phyloP scores from a whole-genome alignment of 1,139 yeast genomes.

The Geotrichum klebahnii region DNA sequence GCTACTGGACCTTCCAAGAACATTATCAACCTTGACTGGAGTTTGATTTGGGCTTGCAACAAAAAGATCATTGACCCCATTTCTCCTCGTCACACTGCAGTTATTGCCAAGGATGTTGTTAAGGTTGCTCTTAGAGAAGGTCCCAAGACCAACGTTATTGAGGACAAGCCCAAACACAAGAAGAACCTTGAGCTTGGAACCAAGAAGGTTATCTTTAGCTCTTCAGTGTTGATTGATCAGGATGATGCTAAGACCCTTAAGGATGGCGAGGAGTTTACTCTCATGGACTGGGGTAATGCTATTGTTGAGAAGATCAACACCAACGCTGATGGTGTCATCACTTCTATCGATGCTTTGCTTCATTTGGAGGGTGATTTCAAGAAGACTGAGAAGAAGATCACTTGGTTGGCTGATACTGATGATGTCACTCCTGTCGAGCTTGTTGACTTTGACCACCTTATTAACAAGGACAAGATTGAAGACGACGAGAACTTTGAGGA shows the following conservation, averaged over 20 bases:
- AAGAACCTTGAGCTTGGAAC: constrained; percentile 88
- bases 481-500: constrained; percentile 94
- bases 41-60: constrained; percentile 92
- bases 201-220: constrained; percentile 68
- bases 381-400: constrained; percentile 89
- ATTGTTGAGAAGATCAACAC: constrained; percentile 68
- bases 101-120: constrained; percentile 57
- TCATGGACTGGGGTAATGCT: constrained; percentile 99
- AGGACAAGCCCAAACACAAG: constrained; percentile 88
- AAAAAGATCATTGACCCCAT: constrained; percentile 93
- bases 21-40: constrained; percentile 95
- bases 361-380: constrained; percentile 96
- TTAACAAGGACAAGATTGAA: constrained; percentile 92
- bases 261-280: constrained; percentile 79
- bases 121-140: constrained; percentile 50
- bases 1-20: constrained; percentile 97
- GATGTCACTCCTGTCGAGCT: constrained; percentile 69
- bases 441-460: constrained; percentile 90
- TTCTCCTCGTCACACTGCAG: constrained; percentile 91
- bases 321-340: constrained; percentile 52
- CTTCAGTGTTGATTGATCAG: constrained; percentile 73
- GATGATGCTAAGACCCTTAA: constrained; percentile 73
- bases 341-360: constrained; percentile 69
- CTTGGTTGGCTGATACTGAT: constrained; percentile 85
- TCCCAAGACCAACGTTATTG: constrained; percentile 58